Evolutionary conservation across 306 rosid species (phyloP).

Genomic region (Styphnolobium japonicum): DNA sequence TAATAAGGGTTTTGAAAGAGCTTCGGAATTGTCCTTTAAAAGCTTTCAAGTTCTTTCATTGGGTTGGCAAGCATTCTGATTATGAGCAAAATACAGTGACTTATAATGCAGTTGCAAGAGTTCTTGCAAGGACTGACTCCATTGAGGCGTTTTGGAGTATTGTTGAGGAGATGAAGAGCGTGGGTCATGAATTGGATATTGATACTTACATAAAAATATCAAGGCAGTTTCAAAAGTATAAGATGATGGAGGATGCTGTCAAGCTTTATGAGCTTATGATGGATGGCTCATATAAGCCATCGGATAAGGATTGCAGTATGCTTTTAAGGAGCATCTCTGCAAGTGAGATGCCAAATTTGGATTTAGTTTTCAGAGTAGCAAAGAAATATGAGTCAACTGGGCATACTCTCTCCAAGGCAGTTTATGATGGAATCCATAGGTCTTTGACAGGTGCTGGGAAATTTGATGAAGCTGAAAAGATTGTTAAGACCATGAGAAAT

Average conservation of each 20-base stretch:
- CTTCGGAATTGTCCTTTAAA: conserved; percentile 49
- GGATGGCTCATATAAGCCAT: conserved; percentile 82
- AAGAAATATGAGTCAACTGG: conserved; percentile 65
- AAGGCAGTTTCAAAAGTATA: conserved; percentile 60
- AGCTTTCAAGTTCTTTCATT: conserved; percentile 58
- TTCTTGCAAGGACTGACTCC: conserved; percentile 56
- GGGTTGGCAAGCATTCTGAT: conserved; percentile 54
- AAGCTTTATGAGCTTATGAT: conserved; percentile 89
- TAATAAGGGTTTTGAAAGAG: conserved; percentile 62
- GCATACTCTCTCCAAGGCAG: conserved; percentile 55
- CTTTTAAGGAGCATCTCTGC: conserved; percentile 52
- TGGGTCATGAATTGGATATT: conserved; percentile 62
- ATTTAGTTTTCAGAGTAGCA: conserved; percentile 60
- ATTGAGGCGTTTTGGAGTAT: conserved; percentile 68
- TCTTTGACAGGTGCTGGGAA: conserved; percentile 64
- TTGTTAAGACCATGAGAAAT: conserved; percentile 56
- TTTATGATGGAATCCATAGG: conserved; percentile 85
- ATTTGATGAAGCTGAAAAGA: conserved; percentile 72
- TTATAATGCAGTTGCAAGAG: conserved; percentile 68
- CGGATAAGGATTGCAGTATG: conserved; percentile 47
- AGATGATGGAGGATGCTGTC: conserved; percentile 78
- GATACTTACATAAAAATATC: conserved; percentile 76
- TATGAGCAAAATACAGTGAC: conserved; percentile 58
- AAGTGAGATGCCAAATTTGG: conserved; percentile 49
- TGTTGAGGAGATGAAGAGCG: conserved; percentile 63